These are phyloP conservation scores for Tuber microsphaerosporum DNA, from an alignment of 495 filamentous ascomycete species.

Conservation along the genomic window DNA sequence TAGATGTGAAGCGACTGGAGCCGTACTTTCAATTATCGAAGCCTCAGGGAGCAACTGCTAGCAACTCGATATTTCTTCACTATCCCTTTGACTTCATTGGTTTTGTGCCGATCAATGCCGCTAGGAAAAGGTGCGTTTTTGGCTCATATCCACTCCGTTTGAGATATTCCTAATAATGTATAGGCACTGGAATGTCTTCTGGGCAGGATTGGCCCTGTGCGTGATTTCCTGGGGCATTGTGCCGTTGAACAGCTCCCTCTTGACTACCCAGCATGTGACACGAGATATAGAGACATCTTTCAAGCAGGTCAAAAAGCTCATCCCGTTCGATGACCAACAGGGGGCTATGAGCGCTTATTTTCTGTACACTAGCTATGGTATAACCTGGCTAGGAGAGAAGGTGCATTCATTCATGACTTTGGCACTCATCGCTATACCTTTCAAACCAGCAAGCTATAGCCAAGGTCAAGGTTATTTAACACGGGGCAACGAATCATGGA, in stretches of 20 bases:
- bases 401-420: too few relatives aligned
- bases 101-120: constrained; percentile 23
- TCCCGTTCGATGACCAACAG: constrained; percentile 32
- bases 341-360: constrained; percentile 34
- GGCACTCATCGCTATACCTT: constrained; percentile 43
- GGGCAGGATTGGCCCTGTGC: constrained; percentile 37
- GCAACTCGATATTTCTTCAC: too few relatives aligned
- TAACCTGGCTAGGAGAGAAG: too few relatives aligned
- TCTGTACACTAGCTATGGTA: constrained; percentile 5
- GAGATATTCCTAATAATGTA: neutral
- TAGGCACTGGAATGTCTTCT: too few relatives aligned
- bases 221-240: constrained; percentile 12
- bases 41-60: too few relatives aligned
- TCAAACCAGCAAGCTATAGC: constrained; percentile 17
- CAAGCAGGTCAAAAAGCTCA: neutral
- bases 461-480: neutral
- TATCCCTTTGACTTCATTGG: too few relatives aligned
- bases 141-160: neutral
- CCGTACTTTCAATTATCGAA: too few relatives aligned
- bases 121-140: constrained; percentile 41
- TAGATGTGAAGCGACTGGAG: too few relatives aligned
- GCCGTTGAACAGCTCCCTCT: constrained; percentile 26
- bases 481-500: constrained; percentile 37
- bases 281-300: neutral
- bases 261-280: constrained; percentile 35